These are phyloP conservation scores for Spergularia bocconei DNA, from an alignment of 148 eudicot species.

Conservation along the genomic window DNA sequence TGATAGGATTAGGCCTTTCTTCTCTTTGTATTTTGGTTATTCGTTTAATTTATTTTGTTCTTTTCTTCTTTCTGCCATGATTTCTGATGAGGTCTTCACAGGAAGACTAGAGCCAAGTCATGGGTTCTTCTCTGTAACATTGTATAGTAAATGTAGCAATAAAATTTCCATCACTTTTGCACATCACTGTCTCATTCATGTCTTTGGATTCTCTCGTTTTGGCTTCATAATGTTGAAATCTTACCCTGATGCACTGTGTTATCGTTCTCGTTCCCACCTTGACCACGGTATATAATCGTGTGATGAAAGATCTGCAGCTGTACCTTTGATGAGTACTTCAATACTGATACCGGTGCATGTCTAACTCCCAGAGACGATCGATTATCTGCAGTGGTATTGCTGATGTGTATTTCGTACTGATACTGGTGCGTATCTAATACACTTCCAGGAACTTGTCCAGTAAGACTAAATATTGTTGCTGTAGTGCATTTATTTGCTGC, in stretches of 20 bases:
- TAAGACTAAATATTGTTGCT: background rate
- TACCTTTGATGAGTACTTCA: no score
- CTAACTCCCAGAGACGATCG: no score
- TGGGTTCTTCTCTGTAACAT: constrained; percentile 9
- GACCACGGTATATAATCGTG: no score
- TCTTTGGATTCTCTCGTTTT: background rate
- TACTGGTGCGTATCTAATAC: no score
- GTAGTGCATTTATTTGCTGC: constrained; percentile 2
- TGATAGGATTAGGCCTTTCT: background rate
- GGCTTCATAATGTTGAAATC: background rate
- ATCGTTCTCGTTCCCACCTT: no score
- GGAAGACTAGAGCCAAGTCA: constrained; percentile 2
- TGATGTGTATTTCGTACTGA: no score
- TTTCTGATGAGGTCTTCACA: constrained; percentile 11
- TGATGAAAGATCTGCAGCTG: no score
- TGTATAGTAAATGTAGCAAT: constrained; percentile 21
- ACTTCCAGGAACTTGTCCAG: no score
- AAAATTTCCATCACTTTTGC: background rate
- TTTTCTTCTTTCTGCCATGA: background rate
- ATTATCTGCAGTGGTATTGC: no score
- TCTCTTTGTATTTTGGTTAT: background rate
- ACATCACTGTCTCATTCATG: background rate
- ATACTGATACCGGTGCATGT: no score
- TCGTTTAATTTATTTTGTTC: background rate
- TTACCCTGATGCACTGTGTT: no score